A percentile compares a stretch with the other conserved stretches of the same genome.
Evolutionary conservation across 148 eudicot species (phyloP).

Genomic region (Rhododendron simsii): DNA sequence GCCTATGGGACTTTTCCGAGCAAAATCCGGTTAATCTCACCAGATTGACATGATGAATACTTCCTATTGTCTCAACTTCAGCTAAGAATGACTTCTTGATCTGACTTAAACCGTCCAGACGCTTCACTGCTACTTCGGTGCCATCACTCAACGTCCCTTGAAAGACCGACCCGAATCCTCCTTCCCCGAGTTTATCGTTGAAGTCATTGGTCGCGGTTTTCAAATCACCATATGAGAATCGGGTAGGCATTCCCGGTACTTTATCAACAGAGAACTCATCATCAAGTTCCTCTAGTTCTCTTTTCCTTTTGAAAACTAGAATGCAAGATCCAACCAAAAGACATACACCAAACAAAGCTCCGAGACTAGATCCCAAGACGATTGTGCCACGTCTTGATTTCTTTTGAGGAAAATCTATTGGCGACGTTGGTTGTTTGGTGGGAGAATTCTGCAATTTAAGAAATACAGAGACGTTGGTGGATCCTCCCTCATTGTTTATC

Average conservation of each 20-base stretch:
- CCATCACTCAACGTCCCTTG: not conserved
- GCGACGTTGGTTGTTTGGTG: not conserved
- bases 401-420: not conserved
- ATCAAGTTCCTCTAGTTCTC: too few relatives aligned
- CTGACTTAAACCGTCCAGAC: not conserved
- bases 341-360: not conserved
- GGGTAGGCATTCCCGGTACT: too few relatives aligned
- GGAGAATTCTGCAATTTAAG: not conserved
- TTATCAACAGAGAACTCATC: too few relatives aligned
- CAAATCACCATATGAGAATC: too few relatives aligned
- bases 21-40: conserved; percentile 8
- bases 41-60: conserved; percentile 12
- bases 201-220: too few relatives aligned
- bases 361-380: not conserved
- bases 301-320: too few relatives aligned
- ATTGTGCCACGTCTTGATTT: not conserved
- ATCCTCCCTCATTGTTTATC: not conserved
- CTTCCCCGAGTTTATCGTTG: too few relatives aligned
- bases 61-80: conserved; percentile 14
- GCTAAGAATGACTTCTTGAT: not conserved
- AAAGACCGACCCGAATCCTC: not conserved
- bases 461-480: not conserved
- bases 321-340: too few relatives aligned
- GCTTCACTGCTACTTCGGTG: conserved; percentile 5
- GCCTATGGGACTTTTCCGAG: conserved; percentile 1